These are phyloP conservation scores for Trypanosoma lewisi DNA, from an alignment of 208 protist genomes.

Conservation along the genomic window DNA sequence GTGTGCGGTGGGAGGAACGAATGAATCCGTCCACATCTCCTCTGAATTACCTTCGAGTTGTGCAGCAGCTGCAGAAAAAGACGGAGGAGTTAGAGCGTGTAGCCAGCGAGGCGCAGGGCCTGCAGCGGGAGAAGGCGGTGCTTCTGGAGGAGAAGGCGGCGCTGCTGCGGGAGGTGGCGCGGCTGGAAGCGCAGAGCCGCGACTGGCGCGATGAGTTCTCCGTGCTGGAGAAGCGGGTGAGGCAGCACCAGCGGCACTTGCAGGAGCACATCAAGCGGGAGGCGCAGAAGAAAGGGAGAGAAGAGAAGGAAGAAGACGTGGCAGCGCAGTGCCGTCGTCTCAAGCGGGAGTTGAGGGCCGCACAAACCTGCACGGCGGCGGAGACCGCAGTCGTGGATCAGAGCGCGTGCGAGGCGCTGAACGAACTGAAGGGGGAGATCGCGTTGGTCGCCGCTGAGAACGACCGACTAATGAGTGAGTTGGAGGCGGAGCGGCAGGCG, in stretches of 20 bases:
- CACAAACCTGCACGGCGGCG: neutral
- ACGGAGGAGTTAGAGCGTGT: conserved; percentile 23
- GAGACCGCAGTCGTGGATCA: conserved; percentile 9
- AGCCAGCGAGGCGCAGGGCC: conserved; percentile 1
- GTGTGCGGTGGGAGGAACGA: neutral
- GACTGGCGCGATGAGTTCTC: conserved; percentile 27
- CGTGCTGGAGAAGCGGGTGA: conserved; percentile 24
- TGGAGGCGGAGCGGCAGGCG: conserved; percentile 10
- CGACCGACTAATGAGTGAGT: conserved; percentile 14
- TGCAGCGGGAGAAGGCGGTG: conserved; percentile 29
- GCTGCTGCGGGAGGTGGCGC: conserved; percentile 15
- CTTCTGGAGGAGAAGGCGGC: conserved; percentile 21
- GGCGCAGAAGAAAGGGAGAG: neutral
- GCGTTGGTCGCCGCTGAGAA: conserved; percentile 24
- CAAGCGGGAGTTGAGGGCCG: conserved; percentile 4
- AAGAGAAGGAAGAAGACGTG: neutral
- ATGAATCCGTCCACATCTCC: conserved; percentile 8
- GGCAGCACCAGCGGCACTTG: conserved; percentile 20
- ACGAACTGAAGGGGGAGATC: neutral
- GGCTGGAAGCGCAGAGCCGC: conserved; percentile 10
- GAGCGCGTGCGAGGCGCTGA: conserved; percentile 11
- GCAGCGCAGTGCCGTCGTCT: neutral
- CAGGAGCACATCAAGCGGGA: conserved; percentile 19
- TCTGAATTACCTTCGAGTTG: conserved; percentile 19
- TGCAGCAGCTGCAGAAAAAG: conserved; percentile 22